Percentiles rank a stretch among this genome's conserved stretches.
Conservation (phyloP, 2,329 filamentous ascomycete species). For the Lecanicillium sp. region DNA sequence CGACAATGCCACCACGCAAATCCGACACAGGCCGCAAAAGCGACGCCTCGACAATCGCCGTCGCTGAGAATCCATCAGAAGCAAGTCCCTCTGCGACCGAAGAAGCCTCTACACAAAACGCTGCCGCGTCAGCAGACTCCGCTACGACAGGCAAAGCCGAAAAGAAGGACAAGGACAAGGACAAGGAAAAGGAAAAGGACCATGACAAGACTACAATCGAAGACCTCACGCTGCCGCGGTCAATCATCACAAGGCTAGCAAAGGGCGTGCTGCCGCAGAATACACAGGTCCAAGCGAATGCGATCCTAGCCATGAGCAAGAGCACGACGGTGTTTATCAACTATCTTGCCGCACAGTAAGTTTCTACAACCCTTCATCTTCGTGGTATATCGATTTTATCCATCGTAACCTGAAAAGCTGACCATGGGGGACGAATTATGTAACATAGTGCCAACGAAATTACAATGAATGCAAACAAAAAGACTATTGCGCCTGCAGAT, state of each 20-base stretch:
- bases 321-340: slow-evolving; percentile 79
- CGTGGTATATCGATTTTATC: too few species aligned
- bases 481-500: slow-evolving; percentile 68
- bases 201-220: slow-evolving; percentile 19
- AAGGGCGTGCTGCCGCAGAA: slow-evolving; percentile 74
- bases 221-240: slow-evolving; percentile 72
- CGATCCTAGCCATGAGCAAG: slow-evolving; percentile 70
- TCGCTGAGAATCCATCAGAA: slow-evolving; percentile 32
- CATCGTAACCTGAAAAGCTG: neutral
- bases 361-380: too few species aligned
- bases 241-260: slow-evolving; percentile 69
- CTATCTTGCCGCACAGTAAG: slow-evolving; percentile 68
- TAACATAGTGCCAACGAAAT: slow-evolving; percentile 60
- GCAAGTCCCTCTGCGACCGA: too few species aligned
- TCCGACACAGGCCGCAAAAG: slow-evolving; percentile 36
- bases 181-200: slow-evolving; percentile 9
- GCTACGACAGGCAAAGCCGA: slow-evolving; percentile 10
- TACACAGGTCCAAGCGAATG: slow-evolving; percentile 77
- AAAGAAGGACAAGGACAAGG: slow-evolving; percentile 29
- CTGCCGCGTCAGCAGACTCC: neutral
- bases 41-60: slow-evolving; percentile 37
- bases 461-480: slow-evolving; percentile 58
- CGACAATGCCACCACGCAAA: slow-evolving; percentile 47
- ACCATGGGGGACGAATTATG: neutral
- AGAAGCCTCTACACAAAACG: slow-evolving; percentile 3